A percentile compares a stretch with the other conserved stretches of the same genome.
These are phyloP conservation scores for Termitomyces sp. DNA, from an alignment of 768 basidiomycete species.

Conservation along the genomic window DNA sequence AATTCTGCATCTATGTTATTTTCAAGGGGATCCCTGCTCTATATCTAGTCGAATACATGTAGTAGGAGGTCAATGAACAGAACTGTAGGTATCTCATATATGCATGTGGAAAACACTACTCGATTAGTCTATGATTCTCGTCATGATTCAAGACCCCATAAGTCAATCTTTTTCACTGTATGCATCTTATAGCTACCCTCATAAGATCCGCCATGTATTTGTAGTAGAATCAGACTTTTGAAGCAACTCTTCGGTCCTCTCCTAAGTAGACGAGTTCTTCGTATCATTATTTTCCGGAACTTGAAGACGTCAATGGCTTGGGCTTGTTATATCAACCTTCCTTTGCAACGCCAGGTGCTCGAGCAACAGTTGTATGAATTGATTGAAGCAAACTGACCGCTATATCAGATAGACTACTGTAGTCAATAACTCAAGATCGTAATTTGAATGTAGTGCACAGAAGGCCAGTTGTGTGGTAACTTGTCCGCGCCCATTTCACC, in stretches of 20 bases:
- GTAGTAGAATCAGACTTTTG: background rate
- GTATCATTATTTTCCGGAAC: background rate
- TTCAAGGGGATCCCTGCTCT: no score
- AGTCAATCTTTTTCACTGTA: no score
- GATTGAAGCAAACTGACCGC: background rate
- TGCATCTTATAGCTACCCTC: background rate
- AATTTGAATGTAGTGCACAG: background rate
- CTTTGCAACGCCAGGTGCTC: background rate
- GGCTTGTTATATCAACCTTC: background rate
- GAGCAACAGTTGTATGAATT: background rate
- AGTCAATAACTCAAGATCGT: background rate
- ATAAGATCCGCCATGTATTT: background rate
- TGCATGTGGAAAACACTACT: no score
- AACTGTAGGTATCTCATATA: no score
- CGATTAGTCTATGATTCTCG: no score
- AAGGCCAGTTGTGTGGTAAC: no score
- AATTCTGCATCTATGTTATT: no score
- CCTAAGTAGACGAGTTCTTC: background rate
- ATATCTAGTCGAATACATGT: no score
- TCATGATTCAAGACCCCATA: no score
- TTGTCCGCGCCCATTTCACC: background rate
- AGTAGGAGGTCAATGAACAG: no score
- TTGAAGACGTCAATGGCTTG: background rate
- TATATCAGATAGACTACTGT: background rate
- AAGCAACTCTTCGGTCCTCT: background rate